phyloP scores from a whole-genome alignment of 257 asterid species.

The Gentiana dahurica region DNA sequence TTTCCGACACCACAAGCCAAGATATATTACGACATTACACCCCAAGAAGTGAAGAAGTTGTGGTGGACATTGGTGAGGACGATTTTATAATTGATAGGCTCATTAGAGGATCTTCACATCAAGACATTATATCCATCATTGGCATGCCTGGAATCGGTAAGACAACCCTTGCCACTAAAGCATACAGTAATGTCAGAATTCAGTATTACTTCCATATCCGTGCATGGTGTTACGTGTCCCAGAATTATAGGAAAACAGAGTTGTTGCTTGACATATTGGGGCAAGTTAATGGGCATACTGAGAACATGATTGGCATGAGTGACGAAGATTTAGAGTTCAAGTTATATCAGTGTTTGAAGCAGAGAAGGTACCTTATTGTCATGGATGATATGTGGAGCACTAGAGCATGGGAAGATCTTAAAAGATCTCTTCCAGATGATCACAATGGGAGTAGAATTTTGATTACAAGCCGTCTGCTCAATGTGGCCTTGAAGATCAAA shows the following conservation, averaged over 20 bases:
- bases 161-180: slow-evolving; percentile 12
- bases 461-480: slow-evolving; percentile 5
- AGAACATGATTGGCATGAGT: neutral
- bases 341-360: neutral
- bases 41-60: neutral
- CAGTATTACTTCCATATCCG: slow-evolving; percentile 5
- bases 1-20: neutral
- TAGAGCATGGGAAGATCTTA: slow-evolving; percentile 3
- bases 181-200: neutral
- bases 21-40: no score
- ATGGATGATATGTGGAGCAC: slow-evolving; percentile 14
- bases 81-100: neutral
- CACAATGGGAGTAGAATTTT: slow-evolving; percentile 13
- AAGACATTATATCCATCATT: neutral
- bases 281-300: neutral
- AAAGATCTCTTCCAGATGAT: slow-evolving; percentile 8
- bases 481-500: neutral
- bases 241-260: neutral
- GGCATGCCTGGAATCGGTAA: slow-evolving; percentile 16
- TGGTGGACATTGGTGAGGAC: neutral
- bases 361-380: slow-evolving; percentile 9
- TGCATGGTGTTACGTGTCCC: slow-evolving; percentile 10
- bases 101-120: neutral
- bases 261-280: slow-evolving; percentile 1
- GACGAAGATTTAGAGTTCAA: neutral